Percentiles rank a stretch among this genome's conserved stretches.
Evolutionary conservation across 345 rosid species (phyloP).

Genomic region (Luvunga scandens): DNA sequence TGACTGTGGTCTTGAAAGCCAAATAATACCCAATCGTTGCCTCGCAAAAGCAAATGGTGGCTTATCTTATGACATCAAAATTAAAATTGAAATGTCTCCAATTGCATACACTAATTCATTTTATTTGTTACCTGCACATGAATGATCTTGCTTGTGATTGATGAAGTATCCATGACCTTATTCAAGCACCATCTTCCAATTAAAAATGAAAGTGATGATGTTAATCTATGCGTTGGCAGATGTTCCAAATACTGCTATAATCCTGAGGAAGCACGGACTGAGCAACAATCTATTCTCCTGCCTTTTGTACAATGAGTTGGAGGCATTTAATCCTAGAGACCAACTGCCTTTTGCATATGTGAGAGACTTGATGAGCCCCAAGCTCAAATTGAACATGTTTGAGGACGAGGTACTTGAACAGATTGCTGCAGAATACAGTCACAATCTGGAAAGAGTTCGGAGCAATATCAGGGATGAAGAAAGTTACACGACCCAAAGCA

Average conservation of each 20-base stretch:
- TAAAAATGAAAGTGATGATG: background rate
- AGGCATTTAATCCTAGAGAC: constrained; percentile 81
- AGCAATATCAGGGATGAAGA: background rate
- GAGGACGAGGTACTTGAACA: constrained; percentile 79
- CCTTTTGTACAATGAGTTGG: constrained; percentile 77
- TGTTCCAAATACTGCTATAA: constrained; percentile 80
- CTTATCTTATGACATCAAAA: background rate
- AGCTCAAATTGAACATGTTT: constrained; percentile 70
- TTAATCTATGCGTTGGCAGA: constrained; percentile 35
- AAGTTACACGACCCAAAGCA: constrained; percentile 6
- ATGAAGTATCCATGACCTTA: background rate
- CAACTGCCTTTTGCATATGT: constrained; percentile 78
- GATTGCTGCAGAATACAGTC: constrained; percentile 66
- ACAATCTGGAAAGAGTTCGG: constrained; percentile 43
- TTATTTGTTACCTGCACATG: background rate
- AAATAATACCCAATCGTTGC: background rate
- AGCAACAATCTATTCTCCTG: constrained; percentile 74
- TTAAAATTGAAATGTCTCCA: background rate
- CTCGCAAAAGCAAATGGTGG: background rate
- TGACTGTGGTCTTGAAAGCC: background rate
- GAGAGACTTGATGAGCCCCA: constrained; percentile 60
- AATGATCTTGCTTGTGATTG: background rate
- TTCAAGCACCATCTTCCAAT: background rate
- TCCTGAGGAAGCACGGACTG: constrained; percentile 61
- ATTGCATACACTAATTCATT: background rate